Evolutionary conservation across 495 filamentous ascomycete species (phyloP).

Genomic region (Pyronema domesticum): DNA sequence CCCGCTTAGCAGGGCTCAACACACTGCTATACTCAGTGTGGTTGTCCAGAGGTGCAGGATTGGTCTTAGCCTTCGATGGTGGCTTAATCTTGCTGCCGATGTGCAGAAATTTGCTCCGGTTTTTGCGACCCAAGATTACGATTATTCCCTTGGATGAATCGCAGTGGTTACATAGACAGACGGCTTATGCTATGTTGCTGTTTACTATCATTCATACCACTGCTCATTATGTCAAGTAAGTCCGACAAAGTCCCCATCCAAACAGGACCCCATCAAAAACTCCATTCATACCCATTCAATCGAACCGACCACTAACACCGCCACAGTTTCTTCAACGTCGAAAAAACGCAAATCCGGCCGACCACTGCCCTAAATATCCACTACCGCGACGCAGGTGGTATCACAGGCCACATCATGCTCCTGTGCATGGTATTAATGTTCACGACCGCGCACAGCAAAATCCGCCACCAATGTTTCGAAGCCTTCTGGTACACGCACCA

Average conservation of each 20-base stretch:
- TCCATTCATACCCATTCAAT: neutral
- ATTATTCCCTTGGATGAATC: constrained; percentile 88
- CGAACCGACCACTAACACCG: neutral
- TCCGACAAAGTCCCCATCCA: too few relatives aligned
- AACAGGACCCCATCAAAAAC: too few relatives aligned
- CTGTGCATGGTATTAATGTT: constrained; percentile 98
- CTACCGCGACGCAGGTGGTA: constrained; percentile 72
- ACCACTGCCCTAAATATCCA: constrained; percentile 80
- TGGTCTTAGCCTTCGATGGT: constrained; percentile 65
- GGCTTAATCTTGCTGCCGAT: constrained; percentile 82
- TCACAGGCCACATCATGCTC: constrained; percentile 95
- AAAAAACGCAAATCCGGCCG: constrained; percentile 64
- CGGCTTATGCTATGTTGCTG: constrained; percentile 72
- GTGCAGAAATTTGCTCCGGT: constrained; percentile 75
- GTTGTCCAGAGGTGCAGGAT: constrained; percentile 82
- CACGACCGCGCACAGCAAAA: constrained; percentile 81
- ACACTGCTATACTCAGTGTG: constrained; percentile 74
- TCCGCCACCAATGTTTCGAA: constrained; percentile 92
- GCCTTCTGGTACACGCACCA: constrained; percentile 99
- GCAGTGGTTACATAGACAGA: constrained; percentile 90
- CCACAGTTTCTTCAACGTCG: constrained; percentile 81
- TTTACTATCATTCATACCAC: constrained; percentile 62
- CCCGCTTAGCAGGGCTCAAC: constrained; percentile 57
- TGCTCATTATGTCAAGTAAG: constrained; percentile 91
- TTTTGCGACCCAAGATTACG: constrained; percentile 67